Percentiles rank a stretch among this genome's conserved stretches.
These are phyloP conservation scores for Plectosphaerella sp. DNA, from an alignment of 2,329 filamentous ascomycete genomes.

Conservation along the genomic window DNA sequence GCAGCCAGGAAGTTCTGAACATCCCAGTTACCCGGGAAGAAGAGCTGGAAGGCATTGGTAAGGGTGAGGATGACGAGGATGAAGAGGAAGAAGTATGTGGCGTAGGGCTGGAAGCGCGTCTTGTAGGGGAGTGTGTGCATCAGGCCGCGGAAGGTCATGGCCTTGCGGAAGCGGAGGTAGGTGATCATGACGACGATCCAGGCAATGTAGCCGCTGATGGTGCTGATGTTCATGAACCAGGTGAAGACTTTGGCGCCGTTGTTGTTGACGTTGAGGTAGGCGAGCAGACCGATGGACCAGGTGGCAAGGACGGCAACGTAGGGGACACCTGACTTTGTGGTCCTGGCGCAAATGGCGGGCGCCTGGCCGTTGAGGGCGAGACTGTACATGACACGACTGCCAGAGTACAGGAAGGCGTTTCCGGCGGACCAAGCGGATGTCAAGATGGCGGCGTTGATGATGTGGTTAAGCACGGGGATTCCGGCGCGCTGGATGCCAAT, in stretches of 20 bases:
- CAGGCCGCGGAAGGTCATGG: constrained; percentile 48
- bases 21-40: constrained; percentile 62
- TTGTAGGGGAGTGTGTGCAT: constrained; percentile 45
- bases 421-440: constrained; percentile 62
- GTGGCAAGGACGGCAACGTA: constrained; percentile 49
- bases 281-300: constrained; percentile 58
- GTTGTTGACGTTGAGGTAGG: constrained; percentile 64
- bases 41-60: constrained; percentile 72
- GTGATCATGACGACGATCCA: constrained; percentile 57
- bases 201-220: constrained; percentile 54
- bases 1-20: constrained; percentile 58
- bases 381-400: constrained; percentile 65
- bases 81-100: constrained; percentile 55
- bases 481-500: constrained; percentile 63
- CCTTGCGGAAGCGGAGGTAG: constrained; percentile 55
- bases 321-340: constrained; percentile 58
- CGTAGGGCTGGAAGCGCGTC: constrained; percentile 56
- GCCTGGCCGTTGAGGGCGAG: constrained; percentile 65
- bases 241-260: constrained; percentile 61
- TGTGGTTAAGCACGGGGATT: constrained; percentile 58
- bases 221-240: constrained; percentile 70
- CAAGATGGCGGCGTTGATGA: constrained; percentile 65
- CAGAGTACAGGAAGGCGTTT: constrained; percentile 61
- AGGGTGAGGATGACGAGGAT: constrained; percentile 59
- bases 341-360: constrained; percentile 54